Conservation (phyloP, 2,329 filamentous ascomycete species). For the Mycosphaerelloides madeirae region DNA sequence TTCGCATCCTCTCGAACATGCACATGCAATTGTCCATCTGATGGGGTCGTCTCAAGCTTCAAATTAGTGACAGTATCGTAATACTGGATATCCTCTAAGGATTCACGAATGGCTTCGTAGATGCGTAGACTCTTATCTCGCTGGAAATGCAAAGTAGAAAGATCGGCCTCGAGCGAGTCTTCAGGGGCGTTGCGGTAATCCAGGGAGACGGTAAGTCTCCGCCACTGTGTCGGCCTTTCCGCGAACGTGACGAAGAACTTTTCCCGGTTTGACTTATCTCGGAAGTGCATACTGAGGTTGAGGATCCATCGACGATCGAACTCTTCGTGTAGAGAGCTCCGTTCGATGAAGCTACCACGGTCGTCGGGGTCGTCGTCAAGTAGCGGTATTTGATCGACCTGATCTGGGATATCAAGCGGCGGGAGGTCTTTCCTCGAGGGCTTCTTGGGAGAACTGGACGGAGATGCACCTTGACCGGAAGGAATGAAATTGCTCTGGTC, state of each 20-base stretch:
- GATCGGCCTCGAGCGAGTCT: slow-evolving; percentile 79
- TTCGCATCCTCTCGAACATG: slow-evolving; percentile 97
- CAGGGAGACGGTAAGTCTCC: slow-evolving; percentile 84
- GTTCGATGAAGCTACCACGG: slow-evolving; percentile 42
- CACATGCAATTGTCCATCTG: slow-evolving; percentile 81
- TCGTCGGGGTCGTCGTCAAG: slow-evolving; percentile 28
- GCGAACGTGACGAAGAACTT: slow-evolving; percentile 98
- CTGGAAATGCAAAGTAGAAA: slow-evolving; percentile 73
- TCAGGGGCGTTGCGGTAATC: slow-evolving; percentile 80
- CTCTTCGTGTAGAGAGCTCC: slow-evolving; percentile 68
- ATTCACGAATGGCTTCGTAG: slow-evolving; percentile 90
- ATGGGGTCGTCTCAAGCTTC: slow-evolving; percentile 81
- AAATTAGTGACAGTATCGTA: slow-evolving; percentile 95
- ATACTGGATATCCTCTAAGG: slow-evolving; percentile 87
- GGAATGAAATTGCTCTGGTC: slow-evolving; percentile 3
- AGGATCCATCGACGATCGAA: slow-evolving; percentile 82
- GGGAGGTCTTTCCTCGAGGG: slow-evolving; percentile 17
- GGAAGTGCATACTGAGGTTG: slow-evolving; percentile 97
- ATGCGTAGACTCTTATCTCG: slow-evolving; percentile 89
- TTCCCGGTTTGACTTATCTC: slow-evolving; percentile 84
- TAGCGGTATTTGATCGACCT: slow-evolving; percentile 7
- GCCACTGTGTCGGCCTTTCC: slow-evolving; percentile 72
- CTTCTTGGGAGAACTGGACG: slow-evolving; percentile 4
- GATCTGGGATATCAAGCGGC: slow-evolving; percentile 20
- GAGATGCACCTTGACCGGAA: slow-evolving; percentile 2